Conservation (phyloP, 805 yeast species). For the Kodamaea kaohsiungensis region DNA sequence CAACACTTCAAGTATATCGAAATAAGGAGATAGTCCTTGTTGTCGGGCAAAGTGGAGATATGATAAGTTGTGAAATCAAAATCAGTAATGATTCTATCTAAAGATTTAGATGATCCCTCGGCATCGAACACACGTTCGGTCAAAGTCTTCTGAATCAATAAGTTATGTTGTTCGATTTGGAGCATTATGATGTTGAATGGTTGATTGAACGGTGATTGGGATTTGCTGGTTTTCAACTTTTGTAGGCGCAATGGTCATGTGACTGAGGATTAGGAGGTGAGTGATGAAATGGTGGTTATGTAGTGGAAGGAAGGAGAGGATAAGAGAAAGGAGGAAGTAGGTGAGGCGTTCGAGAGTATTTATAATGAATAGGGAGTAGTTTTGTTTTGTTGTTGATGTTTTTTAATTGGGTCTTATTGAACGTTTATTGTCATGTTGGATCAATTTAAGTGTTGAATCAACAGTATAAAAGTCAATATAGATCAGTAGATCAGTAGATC, state of each 20-base stretch:
- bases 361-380: too few species aligned
- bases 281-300: not conserved
- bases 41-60: slow-evolving; percentile 76
- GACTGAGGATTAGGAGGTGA: not conserved
- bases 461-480: too few species aligned
- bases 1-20: slow-evolving; percentile 78
- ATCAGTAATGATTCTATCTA: slow-evolving; percentile 90
- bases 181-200: slow-evolving; percentile 51
- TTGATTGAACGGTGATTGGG: not conserved
- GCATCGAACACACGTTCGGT: slow-evolving; percentile 61
- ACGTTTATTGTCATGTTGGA: too few species aligned
- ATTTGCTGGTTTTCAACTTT: not conserved
- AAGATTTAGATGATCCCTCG: slow-evolving; percentile 35
- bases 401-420: too few species aligned
- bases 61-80: slow-evolving; percentile 96
- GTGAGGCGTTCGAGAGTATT: not conserved
- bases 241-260: slow-evolving; percentile 4
- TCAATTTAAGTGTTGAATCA: too few species aligned
- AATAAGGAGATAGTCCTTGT: slow-evolving; percentile 62
- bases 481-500: too few species aligned
- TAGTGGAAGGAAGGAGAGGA: not conserved
- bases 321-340: not conserved
- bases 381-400: too few species aligned
- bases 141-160: slow-evolving; percentile 78
- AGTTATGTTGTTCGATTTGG: slow-evolving; percentile 81